Evolutionary conservation across 371 early-diverging fungal species (phyloP), one percentile per base, ranked within the genome.

Genomic region (Synchytrium microbalum): DNA sequence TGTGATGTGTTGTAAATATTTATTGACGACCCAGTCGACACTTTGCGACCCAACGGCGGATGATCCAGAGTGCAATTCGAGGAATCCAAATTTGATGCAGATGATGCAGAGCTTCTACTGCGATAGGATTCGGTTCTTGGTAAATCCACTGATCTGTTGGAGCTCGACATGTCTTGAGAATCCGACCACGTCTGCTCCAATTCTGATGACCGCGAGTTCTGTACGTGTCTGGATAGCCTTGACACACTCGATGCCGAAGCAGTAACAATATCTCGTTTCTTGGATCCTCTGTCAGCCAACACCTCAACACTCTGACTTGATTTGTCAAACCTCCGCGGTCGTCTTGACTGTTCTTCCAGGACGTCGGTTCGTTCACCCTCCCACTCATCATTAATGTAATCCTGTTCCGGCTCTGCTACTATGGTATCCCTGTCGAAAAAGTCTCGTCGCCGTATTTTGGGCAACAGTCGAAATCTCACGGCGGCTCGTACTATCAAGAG

Each of bases 401-500:
- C 10, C 46, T 38, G 10, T 38, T 10, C 19, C 10, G 19, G 19
- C 46, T 38, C 46, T 38, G 46, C 5, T 10, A 10, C 5, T 19
- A 19, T 19, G 19, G 46, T 38, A 38, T 10, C 10, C 5, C 19
- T 19, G 46, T 38, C 10, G 19, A 10, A 10, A 10, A 24, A 56
- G 24, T 56, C 8, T 5, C 5, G 13, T 24, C 29, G 8, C 5
- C 13, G 29, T 24, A 26, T 8, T 56, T 56, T 56, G 8, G 29
- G 13, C 56, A 56, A 24, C 13, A 26, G 5, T 59, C 32, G 19
- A 13, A 19, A 68, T 1, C 76, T 65, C 14, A 73, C 29, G 27
- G 63, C 60, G 13, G 72, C 72, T n/a, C 46, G 61, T 13, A 73
- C 70, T 23, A 60, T 54, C 3, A 60, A 63, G 16, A 70, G 53